phyloP scores from a whole-genome alignment of 345 rosid species.

The Toxicodendron radicans region DNA sequence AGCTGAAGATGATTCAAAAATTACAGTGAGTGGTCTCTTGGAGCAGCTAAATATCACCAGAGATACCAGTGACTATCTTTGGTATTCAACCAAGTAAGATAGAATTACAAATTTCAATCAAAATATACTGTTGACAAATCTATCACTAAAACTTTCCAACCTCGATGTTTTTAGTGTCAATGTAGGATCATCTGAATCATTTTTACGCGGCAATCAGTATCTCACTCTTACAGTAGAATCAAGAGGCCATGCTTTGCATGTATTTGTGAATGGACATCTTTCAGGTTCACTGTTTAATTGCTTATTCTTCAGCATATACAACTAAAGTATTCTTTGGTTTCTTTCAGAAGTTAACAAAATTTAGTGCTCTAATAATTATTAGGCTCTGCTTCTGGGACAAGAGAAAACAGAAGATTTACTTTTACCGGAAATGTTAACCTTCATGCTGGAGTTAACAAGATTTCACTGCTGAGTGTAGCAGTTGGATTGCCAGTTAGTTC shows the following conservation, averaged over 20 bases:
- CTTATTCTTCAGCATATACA: neutral
- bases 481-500: conserved; percentile 51
- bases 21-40: conserved; percentile 45
- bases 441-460: conserved; percentile 39
- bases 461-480: conserved; percentile 47
- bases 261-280: conserved; percentile 73
- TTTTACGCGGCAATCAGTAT: conserved; percentile 38
- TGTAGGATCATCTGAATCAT: conserved; percentile 50
- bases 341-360: conserved; percentile 1
- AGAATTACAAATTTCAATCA: neutral
- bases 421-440: conserved; percentile 38
- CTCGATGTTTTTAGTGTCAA: conserved; percentile 35
- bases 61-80: conserved; percentile 65
- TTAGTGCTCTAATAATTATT: conserved; percentile 7
- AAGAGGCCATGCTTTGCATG: conserved; percentile 74
- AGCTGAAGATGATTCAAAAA: conserved; percentile 33
- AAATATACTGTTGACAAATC: neutral
- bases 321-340: neutral
- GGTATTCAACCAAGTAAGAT: conserved; percentile 65
- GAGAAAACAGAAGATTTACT: conserved; percentile 40
- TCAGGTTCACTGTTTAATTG: conserved; percentile 45
- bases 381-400: conserved; percentile 74
- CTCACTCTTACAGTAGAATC: conserved; percentile 63
- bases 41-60: conserved; percentile 67
- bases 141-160: neutral